Evolutionary conservation across 495 filamentous ascomycete genomes (phyloP).

Genomic region (Neurospora sp.): DNA sequence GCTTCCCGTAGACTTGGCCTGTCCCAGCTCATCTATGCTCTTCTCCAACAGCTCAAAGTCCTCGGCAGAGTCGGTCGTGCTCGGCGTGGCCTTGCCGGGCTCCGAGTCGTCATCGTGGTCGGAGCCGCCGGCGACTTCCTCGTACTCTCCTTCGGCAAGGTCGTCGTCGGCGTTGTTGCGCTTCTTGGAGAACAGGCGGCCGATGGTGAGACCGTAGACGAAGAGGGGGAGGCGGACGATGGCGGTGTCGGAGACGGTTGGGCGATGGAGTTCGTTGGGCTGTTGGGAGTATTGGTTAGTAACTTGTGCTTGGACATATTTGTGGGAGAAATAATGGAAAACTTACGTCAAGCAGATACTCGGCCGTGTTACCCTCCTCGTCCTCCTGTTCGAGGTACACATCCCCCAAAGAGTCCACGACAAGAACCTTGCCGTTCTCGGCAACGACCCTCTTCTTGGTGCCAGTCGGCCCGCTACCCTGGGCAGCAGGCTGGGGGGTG

Average conservation of each 20-base stretch:
- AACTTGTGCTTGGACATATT: too few relatives aligned
- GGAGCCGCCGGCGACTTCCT: constrained; percentile 17
- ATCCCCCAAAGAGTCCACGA: constrained; percentile 84
- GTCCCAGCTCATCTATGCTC: constrained; percentile 33
- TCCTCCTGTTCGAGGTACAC: constrained; percentile 86
- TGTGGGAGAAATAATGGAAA: not conserved
- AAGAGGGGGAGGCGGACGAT: constrained; percentile 58
- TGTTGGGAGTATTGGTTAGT: too few relatives aligned
- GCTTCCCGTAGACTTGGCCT: constrained; percentile 30
- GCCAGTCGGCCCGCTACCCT: constrained; percentile 44
- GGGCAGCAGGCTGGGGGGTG: constrained; percentile 20
- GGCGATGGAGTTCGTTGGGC: constrained; percentile 54
- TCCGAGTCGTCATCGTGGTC: constrained; percentile 28
- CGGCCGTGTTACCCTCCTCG: constrained; percentile 70
- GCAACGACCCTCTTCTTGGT: constrained; percentile 75
- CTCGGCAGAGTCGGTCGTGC: constrained; percentile 39
- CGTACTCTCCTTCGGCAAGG: constrained; percentile 18
- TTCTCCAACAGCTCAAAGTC: constrained; percentile 49
- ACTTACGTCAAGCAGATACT: constrained; percentile 76
- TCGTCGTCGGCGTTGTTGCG: constrained; percentile 26
- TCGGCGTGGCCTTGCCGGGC: constrained; percentile 29
- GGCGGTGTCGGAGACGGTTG: constrained; percentile 60
- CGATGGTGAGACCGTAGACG: constrained; percentile 47
- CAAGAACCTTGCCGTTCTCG: constrained; percentile 87
- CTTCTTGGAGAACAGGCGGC: constrained; percentile 37